Percentiles rank a stretch among this genome's conserved stretches.
Evolutionary conservation across 2,329 filamentous ascomycete genomes (phyloP).

Genomic region (Lithohypha guttulata): DNA sequence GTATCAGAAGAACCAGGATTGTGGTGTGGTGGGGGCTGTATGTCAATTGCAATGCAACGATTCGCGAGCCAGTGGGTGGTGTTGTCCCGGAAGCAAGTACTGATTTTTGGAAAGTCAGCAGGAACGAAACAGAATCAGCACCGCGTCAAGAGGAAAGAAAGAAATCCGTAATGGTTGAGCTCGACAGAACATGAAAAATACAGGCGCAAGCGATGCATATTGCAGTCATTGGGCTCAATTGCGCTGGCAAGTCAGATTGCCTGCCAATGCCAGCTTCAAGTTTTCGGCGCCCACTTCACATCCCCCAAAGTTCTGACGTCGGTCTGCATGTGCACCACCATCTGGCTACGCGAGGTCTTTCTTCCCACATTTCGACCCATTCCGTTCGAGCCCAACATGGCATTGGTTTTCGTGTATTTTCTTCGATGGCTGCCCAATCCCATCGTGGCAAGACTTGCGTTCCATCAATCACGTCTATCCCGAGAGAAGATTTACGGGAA

Average conservation of each 20-base stretch:
- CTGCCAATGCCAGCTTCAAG: background rate
- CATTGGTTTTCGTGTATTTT: background rate
- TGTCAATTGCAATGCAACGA: too few relatives aligned
- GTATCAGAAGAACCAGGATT: too few relatives aligned
- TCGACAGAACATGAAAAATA: background rate
- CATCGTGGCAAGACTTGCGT: background rate
- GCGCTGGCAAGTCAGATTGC: background rate
- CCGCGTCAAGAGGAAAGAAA: background rate
- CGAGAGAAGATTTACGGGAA: background rate
- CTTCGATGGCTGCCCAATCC: constrained; percentile 8
- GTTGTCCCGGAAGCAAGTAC: too few relatives aligned
- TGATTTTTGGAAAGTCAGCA: too few relatives aligned
- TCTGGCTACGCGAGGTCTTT: background rate
- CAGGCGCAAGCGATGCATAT: background rate
- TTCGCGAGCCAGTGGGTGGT: too few relatives aligned
- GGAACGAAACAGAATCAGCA: too few relatives aligned
- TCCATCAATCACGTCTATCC: background rate
- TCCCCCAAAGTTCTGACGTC: background rate
- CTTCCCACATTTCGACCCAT: constrained; percentile 3
- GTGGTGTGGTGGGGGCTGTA: too few relatives aligned
- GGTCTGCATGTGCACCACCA: background rate
- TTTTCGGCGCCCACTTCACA: background rate
- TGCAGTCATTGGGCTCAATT: background rate
- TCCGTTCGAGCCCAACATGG: background rate
- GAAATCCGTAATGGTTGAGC: background rate